These are phyloP conservation scores for Penicillium brevicompactum DNA, from an alignment of 2,329 filamentous ascomycete species.

Conservation along the genomic window DNA sequence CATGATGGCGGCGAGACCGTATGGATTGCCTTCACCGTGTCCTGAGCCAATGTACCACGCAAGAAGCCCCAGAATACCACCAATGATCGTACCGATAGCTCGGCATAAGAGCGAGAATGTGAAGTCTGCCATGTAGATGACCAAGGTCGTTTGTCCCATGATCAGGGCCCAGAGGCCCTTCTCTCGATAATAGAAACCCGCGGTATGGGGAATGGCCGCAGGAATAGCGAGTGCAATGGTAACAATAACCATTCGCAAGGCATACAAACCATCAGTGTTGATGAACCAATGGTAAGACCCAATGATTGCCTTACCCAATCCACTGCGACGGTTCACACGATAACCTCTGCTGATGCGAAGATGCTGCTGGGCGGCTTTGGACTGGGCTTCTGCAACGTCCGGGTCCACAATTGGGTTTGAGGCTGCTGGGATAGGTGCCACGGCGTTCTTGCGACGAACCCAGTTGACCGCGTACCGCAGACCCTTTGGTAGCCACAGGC, in stretches of 20 bases:
- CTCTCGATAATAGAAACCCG: constrained; percentile 56
- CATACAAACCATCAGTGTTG: constrained; percentile 49
- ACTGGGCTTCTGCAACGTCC: constrained; percentile 31
- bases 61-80: constrained; percentile 50
- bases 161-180: constrained; percentile 58
- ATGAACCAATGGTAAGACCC: constrained; percentile 46
- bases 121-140: constrained; percentile 56
- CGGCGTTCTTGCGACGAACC: constrained; percentile 33
- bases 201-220: constrained; percentile 43
- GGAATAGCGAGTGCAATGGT: constrained; percentile 50
- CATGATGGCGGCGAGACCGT: constrained; percentile 50
- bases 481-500: constrained; percentile 49
- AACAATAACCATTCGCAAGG: constrained; percentile 51
- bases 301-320: constrained; percentile 30
- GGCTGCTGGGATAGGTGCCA: constrained; percentile 25
- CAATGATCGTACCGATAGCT: constrained; percentile 48
- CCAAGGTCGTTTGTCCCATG: constrained; percentile 52
- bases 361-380: constrained; percentile 39
- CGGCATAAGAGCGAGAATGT: constrained; percentile 49
- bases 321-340: constrained; percentile 27
- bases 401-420: constrained; percentile 27
- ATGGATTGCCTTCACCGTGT: constrained; percentile 51
- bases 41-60: constrained; percentile 58
- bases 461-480: constrained; percentile 45
- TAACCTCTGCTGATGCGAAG: constrained; percentile 42